These are phyloP conservation scores for Neurospora sp. DNA, from an alignment of 495 filamentous ascomycete genomes.

Conservation along the genomic window DNA sequence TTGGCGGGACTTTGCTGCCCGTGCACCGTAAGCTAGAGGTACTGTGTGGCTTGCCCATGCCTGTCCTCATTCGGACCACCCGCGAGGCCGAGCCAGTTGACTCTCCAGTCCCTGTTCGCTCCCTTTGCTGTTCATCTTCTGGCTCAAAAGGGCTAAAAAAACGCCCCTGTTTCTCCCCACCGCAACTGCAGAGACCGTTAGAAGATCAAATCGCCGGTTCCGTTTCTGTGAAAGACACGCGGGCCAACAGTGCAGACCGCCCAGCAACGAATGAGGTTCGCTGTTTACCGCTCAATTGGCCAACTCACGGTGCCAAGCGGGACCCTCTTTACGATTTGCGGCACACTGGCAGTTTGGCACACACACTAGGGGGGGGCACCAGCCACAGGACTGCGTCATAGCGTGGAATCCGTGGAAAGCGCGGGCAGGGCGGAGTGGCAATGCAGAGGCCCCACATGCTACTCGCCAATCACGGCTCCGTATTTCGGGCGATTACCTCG, in stretches of 20 bases:
- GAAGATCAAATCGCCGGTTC: neutral
- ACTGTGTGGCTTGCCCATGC: neutral
- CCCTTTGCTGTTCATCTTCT: neutral
- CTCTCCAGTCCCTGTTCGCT: neutral
- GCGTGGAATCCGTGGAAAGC: neutral
- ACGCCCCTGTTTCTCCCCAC: neutral
- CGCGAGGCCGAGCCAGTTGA: neutral
- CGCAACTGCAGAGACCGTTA: neutral
- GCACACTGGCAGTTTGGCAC: neutral
- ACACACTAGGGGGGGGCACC: neutral
- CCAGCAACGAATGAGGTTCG: neutral
- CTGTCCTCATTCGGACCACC: neutral
- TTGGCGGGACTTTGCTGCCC: neutral
- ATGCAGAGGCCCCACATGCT: neutral
- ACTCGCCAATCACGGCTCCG: neutral
- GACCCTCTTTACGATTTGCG: neutral
- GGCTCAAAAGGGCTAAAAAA: neutral
- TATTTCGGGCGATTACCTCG: neutral
- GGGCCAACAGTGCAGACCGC: neutral
- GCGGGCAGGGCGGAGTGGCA: neutral
- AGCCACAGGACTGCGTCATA: slow-evolving; percentile 17
- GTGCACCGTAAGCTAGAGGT: neutral
- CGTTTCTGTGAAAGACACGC: neutral
- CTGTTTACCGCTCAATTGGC: neutral
- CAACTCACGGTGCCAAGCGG: neutral